Evolutionary conservation across 495 filamentous ascomycete genomes (phyloP).

Genomic region (Trichoderma gamsii): DNA sequence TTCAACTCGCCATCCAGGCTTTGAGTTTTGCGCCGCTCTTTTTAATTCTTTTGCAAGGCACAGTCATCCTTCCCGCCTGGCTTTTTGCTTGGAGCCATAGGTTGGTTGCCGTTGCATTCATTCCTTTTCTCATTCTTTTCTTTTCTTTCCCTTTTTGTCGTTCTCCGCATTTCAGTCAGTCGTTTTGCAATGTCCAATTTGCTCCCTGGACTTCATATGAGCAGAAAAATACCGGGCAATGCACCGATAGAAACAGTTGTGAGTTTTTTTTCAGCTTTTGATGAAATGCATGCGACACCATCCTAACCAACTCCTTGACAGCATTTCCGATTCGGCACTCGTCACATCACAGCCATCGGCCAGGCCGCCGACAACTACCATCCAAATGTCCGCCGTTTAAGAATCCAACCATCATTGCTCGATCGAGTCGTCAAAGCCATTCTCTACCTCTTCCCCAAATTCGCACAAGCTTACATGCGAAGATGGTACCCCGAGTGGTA

Average conservation of each 20-base stretch:
- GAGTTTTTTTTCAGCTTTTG: background rate
- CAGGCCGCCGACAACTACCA: slow-evolving; percentile 11
- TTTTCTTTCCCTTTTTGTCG: background rate
- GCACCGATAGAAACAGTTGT: background rate
- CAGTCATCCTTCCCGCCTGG: background rate
- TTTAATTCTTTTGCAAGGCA: background rate
- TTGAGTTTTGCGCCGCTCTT: background rate
- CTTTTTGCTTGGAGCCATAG: background rate
- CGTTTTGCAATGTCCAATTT: slow-evolving; percentile 10
- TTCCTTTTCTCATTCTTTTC: background rate
- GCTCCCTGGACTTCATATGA: slow-evolving; percentile 5
- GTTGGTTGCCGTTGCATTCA: background rate
- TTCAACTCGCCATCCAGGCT: background rate
- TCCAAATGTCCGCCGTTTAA: slow-evolving; percentile 12
- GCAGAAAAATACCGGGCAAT: slow-evolving; percentile 8
- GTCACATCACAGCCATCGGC: slow-evolving; percentile 12
- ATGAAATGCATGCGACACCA: background rate
- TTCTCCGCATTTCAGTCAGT: background rate
- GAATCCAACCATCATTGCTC: background rate
- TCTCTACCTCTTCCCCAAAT: background rate
- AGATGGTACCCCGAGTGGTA: slow-evolving; percentile 16
- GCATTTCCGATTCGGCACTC: slow-evolving; percentile 8
- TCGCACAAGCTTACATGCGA: background rate
- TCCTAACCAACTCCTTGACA: background rate
- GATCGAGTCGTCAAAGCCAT: slow-evolving; percentile 5